Percentiles rank a stretch among this genome's conserved stretches.
Conservation (phyloP, 495 filamentous ascomycete genomes). For the Venustampulla echinocandica region DNA sequence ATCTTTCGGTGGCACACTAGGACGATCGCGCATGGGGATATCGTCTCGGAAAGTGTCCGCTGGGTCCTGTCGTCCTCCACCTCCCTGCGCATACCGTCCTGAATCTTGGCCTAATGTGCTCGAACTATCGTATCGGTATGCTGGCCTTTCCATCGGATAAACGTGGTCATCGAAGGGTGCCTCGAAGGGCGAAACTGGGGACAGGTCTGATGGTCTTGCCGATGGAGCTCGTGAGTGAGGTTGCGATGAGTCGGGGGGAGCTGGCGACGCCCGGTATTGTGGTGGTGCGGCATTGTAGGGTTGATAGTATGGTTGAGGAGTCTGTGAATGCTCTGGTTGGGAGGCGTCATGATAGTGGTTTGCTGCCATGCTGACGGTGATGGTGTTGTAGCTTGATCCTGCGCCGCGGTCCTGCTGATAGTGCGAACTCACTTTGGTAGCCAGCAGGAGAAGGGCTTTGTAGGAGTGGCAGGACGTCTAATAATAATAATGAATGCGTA, state of each 20-base stretch:
- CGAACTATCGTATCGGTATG: slow-evolving; percentile 31
- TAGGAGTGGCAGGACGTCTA: neutral
- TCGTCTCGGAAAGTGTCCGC: slow-evolving; percentile 47
- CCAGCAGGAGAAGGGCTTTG: neutral
- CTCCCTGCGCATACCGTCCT: slow-evolving; percentile 45
- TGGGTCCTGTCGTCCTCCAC: slow-evolving; percentile 31
- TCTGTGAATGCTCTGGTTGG: slow-evolving; percentile 29
- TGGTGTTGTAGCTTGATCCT: neutral
- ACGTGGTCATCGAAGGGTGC: slow-evolving; percentile 53
- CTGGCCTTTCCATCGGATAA: slow-evolving; percentile 40
- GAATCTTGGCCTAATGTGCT: slow-evolving; percentile 40
- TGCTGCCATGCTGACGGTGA: slow-evolving; percentile 67
- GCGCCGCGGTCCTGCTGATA: neutral
- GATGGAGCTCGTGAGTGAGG: slow-evolving; percentile 9
- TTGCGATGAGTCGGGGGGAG: slow-evolving; percentile 24
- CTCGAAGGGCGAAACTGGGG: slow-evolving; percentile 41
- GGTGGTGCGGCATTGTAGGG: slow-evolving; percentile 23
- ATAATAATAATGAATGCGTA: no score
- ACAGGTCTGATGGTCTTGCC: slow-evolving; percentile 17
- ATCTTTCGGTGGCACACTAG: slow-evolving; percentile 17
- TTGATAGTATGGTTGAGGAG: slow-evolving; percentile 25
- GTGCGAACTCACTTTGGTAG: neutral
- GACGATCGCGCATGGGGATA: slow-evolving; percentile 53
- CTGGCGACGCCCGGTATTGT: slow-evolving; percentile 19
- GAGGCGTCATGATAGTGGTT: slow-evolving; percentile 69